phyloP scores from a whole-genome alignment of 2,329 filamentous ascomycete species.

The Trichoderma breve region DNA sequence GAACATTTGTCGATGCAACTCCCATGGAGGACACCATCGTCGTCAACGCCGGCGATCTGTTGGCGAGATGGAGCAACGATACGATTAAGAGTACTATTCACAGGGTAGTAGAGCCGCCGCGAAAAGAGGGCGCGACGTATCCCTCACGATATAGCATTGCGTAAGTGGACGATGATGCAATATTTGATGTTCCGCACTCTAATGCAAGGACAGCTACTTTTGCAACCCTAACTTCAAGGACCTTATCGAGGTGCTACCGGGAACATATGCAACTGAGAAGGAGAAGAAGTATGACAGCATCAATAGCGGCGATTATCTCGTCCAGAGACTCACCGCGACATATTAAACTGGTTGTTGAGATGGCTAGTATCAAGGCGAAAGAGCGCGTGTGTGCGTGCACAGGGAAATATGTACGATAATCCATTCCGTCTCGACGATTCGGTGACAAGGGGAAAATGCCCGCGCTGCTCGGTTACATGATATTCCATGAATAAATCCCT shows the following conservation, averaged over 20 bases:
- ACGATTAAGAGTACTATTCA: constrained; percentile 88
- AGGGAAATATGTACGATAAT: not conserved
- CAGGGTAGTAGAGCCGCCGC: constrained; percentile 81
- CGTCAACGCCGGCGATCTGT: constrained; percentile 82
- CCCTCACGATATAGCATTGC: constrained; percentile 84
- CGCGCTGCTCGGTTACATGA: not conserved
- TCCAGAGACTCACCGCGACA: constrained; percentile 74
- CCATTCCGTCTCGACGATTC: not conserved
- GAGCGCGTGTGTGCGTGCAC: not conserved
- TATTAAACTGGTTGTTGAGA: constrained; percentile 37
- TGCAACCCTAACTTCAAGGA: constrained; percentile 81
- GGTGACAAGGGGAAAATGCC: not conserved
- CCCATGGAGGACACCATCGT: constrained; percentile 81
- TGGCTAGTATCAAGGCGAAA: not conserved
- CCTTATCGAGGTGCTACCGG: constrained; percentile 76
- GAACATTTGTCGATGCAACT: constrained; percentile 76
- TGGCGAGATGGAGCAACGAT: constrained; percentile 88
- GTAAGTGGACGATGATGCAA: constrained; percentile 42
- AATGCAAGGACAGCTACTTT: constrained; percentile 62
- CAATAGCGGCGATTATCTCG: constrained; percentile 77
- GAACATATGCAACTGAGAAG: constrained; percentile 62
- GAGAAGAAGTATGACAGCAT: constrained; percentile 79
- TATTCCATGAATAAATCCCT: not conserved
- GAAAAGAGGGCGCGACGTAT: constrained; percentile 55
- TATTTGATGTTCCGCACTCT: not conserved